phyloP scores from a whole-genome alignment of 805 yeast species.

The Monosporozyma servazzii region DNA sequence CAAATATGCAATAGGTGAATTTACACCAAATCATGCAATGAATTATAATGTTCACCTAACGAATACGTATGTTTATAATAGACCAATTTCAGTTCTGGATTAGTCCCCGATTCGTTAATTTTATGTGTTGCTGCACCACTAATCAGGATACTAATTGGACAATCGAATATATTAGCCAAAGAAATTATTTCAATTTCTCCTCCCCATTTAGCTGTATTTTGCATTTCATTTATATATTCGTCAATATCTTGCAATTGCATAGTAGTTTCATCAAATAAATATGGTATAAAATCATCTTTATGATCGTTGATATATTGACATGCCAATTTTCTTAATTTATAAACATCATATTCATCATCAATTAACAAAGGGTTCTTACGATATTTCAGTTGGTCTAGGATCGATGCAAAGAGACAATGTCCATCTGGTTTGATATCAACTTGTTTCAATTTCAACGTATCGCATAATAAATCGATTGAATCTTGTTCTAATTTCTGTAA shows the following conservation, averaged over 20 bases:
- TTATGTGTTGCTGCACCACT: conserved; percentile 62
- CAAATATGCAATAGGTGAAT: too few species aligned
- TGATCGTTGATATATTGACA: conserved; percentile 57
- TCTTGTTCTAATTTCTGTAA: conserved; percentile 63
- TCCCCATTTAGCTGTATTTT: conserved; percentile 88
- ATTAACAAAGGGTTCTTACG: too few species aligned
- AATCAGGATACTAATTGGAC: conserved; percentile 68
- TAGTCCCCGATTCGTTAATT: conserved; percentile 50
- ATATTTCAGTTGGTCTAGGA: conserved; percentile 60
- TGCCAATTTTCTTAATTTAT: conserved; percentile 53
- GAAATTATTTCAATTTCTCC: conserved; percentile 90
- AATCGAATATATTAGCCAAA: conserved; percentile 56
- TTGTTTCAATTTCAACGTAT: conserved; percentile 40
- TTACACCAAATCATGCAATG: conserved; percentile 40
- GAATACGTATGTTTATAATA: conserved; percentile 82
- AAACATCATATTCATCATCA: conserved; percentile 16
- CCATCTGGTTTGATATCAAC: conserved; percentile 85
- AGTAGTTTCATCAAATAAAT: conserved; percentile 70
- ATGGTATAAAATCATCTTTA: conserved; percentile 69
- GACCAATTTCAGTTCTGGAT: conserved; percentile 56
- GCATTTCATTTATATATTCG: conserved; percentile 59
- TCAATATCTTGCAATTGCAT: conserved; percentile 54
- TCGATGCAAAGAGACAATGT: conserved; percentile 82
- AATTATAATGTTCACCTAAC: conserved; percentile 92
- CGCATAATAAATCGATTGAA: conserved; percentile 48